Conservation (phyloP, 2,329 filamentous ascomycete genomes). For the Pezicula neosporulosa region DNA sequence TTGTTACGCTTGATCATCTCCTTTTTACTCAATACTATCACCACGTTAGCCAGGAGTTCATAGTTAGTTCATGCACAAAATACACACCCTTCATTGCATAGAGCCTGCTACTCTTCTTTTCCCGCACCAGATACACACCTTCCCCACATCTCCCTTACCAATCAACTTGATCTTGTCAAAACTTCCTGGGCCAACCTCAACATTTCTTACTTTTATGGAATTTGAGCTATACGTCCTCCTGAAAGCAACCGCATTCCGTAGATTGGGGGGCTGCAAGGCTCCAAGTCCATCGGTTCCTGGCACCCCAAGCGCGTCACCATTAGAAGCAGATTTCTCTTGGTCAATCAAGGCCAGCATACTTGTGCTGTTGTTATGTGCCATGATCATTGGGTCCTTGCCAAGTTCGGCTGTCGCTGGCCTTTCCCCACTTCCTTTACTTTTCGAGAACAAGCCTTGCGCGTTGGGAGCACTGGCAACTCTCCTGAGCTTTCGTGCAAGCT, state of each 20-base stretch:
- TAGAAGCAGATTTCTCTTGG: slow-evolving; percentile 35
- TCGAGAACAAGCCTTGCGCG: slow-evolving; percentile 83
- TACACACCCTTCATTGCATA: slow-evolving; percentile 96
- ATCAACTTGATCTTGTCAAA: slow-evolving; percentile 99
- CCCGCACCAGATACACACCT: slow-evolving; percentile 94
- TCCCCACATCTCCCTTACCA: slow-evolving; percentile 96
- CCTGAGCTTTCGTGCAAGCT: slow-evolving; percentile 86
- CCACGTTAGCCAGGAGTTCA: slow-evolving; percentile 20
- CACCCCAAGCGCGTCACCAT: slow-evolving; percentile 32
- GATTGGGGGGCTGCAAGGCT: slow-evolving; percentile 63
- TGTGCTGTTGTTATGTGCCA: slow-evolving; percentile 54
- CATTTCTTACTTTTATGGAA: slow-evolving; percentile 96
- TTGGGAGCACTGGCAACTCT: slow-evolving; percentile 96
- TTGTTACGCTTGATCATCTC: slow-evolving; percentile 99
- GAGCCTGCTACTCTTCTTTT: slow-evolving; percentile 93
- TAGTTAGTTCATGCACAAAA: slow-evolving; percentile 3
- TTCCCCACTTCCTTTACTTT: slow-evolving; percentile 53
- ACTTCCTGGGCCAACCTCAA: slow-evolving; percentile 90
- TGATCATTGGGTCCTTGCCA: slow-evolving; percentile 66
- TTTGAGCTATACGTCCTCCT: slow-evolving; percentile 97
- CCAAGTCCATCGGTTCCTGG: slow-evolving; percentile 50
- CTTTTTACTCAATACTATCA: slow-evolving; percentile 91
- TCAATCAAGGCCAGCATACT: slow-evolving; percentile 44
- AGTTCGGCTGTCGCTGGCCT: slow-evolving; percentile 83
- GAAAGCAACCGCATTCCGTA: slow-evolving; percentile 71